Evolutionary conservation across 306 rosid species (phyloP), one percentile per base, ranked within the genome.

Genomic region (Albizia julibrissin): DNA sequence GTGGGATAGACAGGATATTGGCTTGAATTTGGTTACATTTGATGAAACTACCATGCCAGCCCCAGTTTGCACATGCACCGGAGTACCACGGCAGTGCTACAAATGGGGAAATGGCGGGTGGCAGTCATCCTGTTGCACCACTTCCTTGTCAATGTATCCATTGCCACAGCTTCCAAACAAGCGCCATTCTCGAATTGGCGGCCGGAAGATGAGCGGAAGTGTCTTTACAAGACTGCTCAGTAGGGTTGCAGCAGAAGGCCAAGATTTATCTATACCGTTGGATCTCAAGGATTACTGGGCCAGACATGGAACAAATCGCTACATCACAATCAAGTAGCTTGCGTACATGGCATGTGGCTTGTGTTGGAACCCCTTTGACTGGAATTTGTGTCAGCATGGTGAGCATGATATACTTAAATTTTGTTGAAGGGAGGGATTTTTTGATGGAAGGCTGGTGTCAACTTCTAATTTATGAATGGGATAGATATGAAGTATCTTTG

Each of bases 51-150:
- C 89, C 69, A 95, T 95, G 99, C 98, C 93, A 3, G 92, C 88
- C 64, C 99, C 98, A 26, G 91, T 95, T 68, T 95, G 99, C 89
- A 87, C 99, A 6, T 95, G 99, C 86, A 95, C 99, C 0, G 99
- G 99, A 47, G 69, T 80, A 56, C 88, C 91, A 8, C 85, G 97
- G 22, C 99, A 93, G 80, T 95, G 99, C 93, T 95, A 95, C 93
- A 95, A 92, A 91, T 95, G 99, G 99, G 99, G 99, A 12, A 95
- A 89, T 65, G 99, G 99, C 0, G 99, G 99, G 58, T 95, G 99
- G 99, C 99, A 95, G 84, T 95, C 99, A 37, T 87, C 98, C 13
- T 95, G 99, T 80, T 95, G 99, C 77, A 95, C 99, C 74, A 95
- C 94, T 83, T 84, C 91, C 76, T 86, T 95, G 91, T 95, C 99